Conservation (phyloP, 176 grass and related monocot genomes). For the Ananas comosus region DNA sequence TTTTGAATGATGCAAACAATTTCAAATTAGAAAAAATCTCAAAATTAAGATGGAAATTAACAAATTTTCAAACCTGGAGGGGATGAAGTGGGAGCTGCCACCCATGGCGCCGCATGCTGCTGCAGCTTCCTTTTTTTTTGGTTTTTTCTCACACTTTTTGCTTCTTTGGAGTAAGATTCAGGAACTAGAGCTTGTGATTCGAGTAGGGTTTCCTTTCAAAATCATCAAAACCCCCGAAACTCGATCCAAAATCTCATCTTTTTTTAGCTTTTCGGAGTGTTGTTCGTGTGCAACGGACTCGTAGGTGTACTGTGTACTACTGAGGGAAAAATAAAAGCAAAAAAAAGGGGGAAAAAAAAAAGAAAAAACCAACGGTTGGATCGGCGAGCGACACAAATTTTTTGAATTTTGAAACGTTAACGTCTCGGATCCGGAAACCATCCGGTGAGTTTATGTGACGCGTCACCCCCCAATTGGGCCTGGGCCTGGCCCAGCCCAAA, state of each 20-base stretch:
- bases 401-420: slow-evolving; percentile 17
- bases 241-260: neutral
- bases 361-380: slow-evolving; percentile 9
- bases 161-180: neutral
- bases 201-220: neutral
- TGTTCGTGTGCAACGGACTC: neutral
- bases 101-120: slow-evolving; percentile 51
- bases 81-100: slow-evolving; percentile 91
- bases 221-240: neutral
- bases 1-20: neutral
- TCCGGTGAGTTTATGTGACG: neutral
- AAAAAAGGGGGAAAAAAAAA: too few species aligned
- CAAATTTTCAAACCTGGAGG: slow-evolving; percentile 45
- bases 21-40: neutral
- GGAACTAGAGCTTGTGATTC: neutral
- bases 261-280: neutral
- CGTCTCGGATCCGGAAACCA: neutral
- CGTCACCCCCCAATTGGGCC: too few species aligned
- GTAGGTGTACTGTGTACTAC: too few species aligned
- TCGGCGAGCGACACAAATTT: neutral
- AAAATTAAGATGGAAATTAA: neutral
- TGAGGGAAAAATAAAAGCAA: too few species aligned
- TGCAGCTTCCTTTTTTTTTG: neutral
- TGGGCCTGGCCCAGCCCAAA: too few species aligned
- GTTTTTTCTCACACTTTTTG: too few species aligned